Base-by-base conservation (phyloP, 495 filamentous ascomycete genomes). In the Annulohypoxylon nitens region DNA sequence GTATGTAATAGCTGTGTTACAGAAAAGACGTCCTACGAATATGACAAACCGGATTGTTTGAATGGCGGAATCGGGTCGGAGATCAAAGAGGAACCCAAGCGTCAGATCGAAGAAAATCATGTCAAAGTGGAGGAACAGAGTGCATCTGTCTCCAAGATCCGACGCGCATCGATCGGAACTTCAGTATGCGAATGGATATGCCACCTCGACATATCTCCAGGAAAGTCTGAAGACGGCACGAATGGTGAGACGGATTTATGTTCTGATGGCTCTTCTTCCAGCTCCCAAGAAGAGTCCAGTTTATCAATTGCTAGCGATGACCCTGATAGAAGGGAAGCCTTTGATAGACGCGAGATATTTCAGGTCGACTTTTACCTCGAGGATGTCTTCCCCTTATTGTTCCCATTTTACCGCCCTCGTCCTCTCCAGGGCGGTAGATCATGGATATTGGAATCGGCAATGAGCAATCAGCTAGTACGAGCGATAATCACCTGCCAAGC, bases 31-130 rank as follows among this genome's bases (percentile, higher is more conserved):
- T 81, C 83, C 34, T 88, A 86, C 72, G 70, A 86, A 48, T 86
- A 81, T 9, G 79, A 80, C 11, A 88, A 85, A 76, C 86, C 87
- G n/a, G 82, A 83, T 14, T 88, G 86, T 86, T 88, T 88, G 86
- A 86, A 88, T 74, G 84, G 83, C 43, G 14, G n/a, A 5, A 7
- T 4, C 16, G 50, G 85, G 81, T 20, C 30, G 3, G 30, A 30
- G 1, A 30, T 6, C 3, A 30, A 30, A 30, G 30, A 30, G 30
- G 30, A 30, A 4, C 30, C 30, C 30, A 30, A 30, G 30, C 2
- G 30, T 30, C 30, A 6, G 30, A 30, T 30, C 30, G 30, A 30
- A 30, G 30, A 30, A 30, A 30, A 30, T 1, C 30, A 30, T 30
- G 30, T 30, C 30, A 30, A 30, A 1, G 30, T 30, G 30, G 30